These are phyloP conservation scores for Diaporthe helianthi DNA, from an alignment of 2,329 filamentous ascomycete genomes.

Conservation along the genomic window DNA sequence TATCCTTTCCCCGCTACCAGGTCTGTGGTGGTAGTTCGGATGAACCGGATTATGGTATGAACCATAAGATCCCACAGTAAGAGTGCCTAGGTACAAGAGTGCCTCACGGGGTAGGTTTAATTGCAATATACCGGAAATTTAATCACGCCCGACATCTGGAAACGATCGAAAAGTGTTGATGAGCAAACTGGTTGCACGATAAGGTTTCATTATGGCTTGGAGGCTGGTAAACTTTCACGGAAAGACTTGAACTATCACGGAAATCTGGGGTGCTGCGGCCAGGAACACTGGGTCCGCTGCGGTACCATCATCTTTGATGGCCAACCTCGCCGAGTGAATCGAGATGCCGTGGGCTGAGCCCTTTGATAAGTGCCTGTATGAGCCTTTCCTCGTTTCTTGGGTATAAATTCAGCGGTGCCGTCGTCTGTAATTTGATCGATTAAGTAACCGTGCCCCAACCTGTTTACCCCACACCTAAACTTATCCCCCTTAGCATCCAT, in stretches of 20 bases:
- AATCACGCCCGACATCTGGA: not conserved
- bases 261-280: not conserved
- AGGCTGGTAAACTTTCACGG: not conserved
- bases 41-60: not conserved
- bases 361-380: not conserved
- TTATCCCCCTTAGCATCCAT: accelerated
- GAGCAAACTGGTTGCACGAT: not conserved
- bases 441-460: too few relatives aligned
- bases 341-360: not conserved
- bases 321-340: not conserved
- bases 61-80: not conserved
- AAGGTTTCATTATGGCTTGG: not conserved
- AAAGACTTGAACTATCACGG: constrained; percentile 1
- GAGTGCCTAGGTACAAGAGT: not conserved
- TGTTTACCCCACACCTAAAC: too few relatives aligned
- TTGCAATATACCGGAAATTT: not conserved
- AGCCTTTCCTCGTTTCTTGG: not conserved
- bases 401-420: not conserved
- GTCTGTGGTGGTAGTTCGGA: not conserved
- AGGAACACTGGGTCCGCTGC: not conserved
- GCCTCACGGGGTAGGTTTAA: not conserved
- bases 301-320: not conserved
- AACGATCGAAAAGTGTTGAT: not conserved
- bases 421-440: not conserved
- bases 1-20: not conserved